Base-by-base conservation (phyloP, 176 grass and related monocot genomes). In the Aegilops longissima region DNA sequence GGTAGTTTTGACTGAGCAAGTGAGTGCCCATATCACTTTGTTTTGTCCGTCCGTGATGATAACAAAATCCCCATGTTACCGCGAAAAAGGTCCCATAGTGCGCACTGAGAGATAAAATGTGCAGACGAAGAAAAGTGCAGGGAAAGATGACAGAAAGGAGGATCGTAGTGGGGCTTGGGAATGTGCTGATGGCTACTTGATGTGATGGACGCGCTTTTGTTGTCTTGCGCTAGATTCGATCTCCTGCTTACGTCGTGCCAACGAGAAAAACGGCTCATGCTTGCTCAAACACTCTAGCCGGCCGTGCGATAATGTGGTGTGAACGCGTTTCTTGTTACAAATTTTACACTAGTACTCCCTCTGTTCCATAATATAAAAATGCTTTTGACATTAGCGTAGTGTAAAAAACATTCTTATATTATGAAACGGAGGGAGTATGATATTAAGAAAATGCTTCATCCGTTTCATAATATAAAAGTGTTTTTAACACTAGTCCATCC, bases 121-220 rank as follows among this genome's bases (percentile, higher is more conserved):
- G 56, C 44, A 59, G 73, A 67, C 80, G n/a, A 56, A 84, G 58
- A 65, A 64, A 59, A 85, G 77, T 61, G 70, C 54, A 8, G 24
- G 18, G 24, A 45, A 80, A 68, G 25, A 85, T 68, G 88, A 68
- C 59, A 61, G 56, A 75, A 89, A 68, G 12, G 33, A 80, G 21
- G 18, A 67, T 80, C 82, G 4, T 74, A 80, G 87, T 85, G 87
- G 82, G 70, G 62, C 23, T 27, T 56, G 25, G 59, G 82, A 84
- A 89, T 89, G 87, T 73, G 40, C 33, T 13, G 63, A 65, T 73
- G 23, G 30, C 2, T 12, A 30, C 49, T 51, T 66, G 39, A 79
- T 52, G 25, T 20, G 70, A 66, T 68, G 42, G 23, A 64, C 66
- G 59, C 31, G n/a, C 56, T 73, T 76, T 35, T 35, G 36, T 63